phyloP scores from a whole-genome alignment of 2,329 filamentous ascomycete species.

The Lithohypha guttulata region DNA sequence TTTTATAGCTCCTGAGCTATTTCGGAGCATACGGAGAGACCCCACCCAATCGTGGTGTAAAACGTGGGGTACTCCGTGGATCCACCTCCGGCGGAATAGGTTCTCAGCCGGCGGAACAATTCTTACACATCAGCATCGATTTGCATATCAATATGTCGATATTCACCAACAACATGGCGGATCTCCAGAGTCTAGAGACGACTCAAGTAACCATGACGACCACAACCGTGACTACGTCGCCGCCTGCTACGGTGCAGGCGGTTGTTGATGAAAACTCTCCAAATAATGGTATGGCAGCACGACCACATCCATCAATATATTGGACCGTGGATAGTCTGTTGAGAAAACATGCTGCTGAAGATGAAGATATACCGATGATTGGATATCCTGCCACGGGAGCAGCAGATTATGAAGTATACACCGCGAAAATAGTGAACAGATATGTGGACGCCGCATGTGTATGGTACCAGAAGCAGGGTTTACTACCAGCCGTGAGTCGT shows the following conservation, averaged over 20 bases:
- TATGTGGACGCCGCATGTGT: constrained; percentile 13
- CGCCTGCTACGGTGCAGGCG: background rate
- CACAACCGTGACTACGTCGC: background rate
- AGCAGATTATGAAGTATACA: constrained; percentile 12
- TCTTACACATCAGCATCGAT: no score
- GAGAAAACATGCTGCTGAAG: constrained; percentile 9
- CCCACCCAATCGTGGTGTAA: constrained; percentile 1
- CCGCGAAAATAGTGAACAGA: constrained; percentile 10
- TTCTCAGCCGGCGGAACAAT: no score
- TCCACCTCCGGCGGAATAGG: no score
- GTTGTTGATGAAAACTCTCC: constrained; percentile 5
- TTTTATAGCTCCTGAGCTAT: no score
- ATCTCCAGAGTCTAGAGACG: no score
- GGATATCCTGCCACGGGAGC: constrained; percentile 12
- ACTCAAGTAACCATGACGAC: background rate
- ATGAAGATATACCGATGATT: constrained; percentile 9
- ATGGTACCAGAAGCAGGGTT: constrained; percentile 12
- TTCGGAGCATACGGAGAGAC: background rate
- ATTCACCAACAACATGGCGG: no score
- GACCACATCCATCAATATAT: constrained; percentile 3
- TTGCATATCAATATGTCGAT: no score
- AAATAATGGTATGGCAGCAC: constrained; percentile 1
- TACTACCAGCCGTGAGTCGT: constrained; percentile 11
- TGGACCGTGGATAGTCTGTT: constrained; percentile 14
- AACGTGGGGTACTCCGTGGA: constrained; percentile 1